phyloP scores from a whole-genome alignment of 2,329 filamentous ascomycete genomes.

The Arthroderma sp. region DNA sequence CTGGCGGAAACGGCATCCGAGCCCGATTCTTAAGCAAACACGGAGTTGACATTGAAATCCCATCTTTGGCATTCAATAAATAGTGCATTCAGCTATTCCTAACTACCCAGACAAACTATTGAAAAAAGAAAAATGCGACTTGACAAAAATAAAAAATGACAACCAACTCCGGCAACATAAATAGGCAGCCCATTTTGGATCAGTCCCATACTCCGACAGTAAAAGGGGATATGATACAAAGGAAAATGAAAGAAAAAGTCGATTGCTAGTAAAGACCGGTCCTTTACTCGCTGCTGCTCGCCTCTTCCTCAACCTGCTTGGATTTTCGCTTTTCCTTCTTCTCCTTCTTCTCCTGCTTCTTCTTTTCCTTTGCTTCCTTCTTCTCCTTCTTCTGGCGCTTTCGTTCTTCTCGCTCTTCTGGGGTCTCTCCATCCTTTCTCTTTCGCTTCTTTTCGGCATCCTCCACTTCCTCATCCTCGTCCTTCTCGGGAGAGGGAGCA shows the following conservation, averaged over 20 bases:
- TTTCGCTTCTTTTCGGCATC: conserved; percentile 43
- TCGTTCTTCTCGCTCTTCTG: conserved; percentile 38
- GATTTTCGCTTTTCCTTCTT: conserved; percentile 43
- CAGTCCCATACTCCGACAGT: conserved; percentile 7
- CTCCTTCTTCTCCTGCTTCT: conserved; percentile 51
- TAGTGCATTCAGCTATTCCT: background rate
- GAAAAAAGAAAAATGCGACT: background rate
- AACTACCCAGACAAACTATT: conserved; percentile 1
- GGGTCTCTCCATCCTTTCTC: conserved; percentile 45
- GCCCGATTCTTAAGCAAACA: too few relatives aligned
- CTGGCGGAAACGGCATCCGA: too few relatives aligned
- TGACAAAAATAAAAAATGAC: background rate
- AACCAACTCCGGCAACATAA: conserved; percentile 3
- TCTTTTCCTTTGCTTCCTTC: conserved; percentile 54
- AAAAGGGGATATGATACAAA: conserved; percentile 31
- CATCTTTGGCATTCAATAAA: background rate
- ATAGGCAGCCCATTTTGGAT: background rate
- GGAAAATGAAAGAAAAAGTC: conserved; percentile 17
- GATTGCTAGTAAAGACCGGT: conserved; percentile 20
- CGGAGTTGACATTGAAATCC: background rate
- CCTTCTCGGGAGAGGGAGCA: conserved; percentile 19
- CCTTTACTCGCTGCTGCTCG: conserved; percentile 32
- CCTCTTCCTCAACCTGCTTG: conserved; percentile 58
- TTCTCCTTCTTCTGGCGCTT: conserved; percentile 44
- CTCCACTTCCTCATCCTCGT: conserved; percentile 27